Base-by-base conservation (phyloP, 2,329 filamentous ascomycete genomes). In the Penicillium frequentans region DNA sequence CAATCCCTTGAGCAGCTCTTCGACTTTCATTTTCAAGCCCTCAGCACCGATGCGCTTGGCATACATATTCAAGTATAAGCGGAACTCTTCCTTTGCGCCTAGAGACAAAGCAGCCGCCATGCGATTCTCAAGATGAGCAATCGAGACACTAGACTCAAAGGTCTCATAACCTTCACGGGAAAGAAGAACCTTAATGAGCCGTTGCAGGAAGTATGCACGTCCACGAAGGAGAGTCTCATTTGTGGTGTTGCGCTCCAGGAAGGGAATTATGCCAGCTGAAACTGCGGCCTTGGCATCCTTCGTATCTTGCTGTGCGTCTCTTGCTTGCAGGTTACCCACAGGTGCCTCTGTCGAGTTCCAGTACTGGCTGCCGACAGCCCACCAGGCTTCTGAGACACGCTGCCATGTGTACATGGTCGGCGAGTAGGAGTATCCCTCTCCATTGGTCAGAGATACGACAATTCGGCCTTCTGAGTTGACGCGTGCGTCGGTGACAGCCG, bases 271-370 rank as follows among this genome's bases (percentile, higher is more conserved):
- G 55, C 95, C 95, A 0, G 93, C 90, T 0, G 93, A 96, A 4
- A 96, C 84, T 0, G 85, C 77, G 21, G 81, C 79, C 58, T 79
- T 80, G 9, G 79, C 66, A n/a, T 78, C 74, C 9, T 79, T 75
- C 52, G 35, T 66, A 42, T 81, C 80, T 2, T 86, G 80, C 0
- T 88, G 86, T 8, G 88, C 82, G 10, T 86, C 86, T 1, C 86
- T 88, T 48, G 90, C 86, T 63, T 91, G 87, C 37, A 96, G 76
- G 50, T 92, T 90, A 48, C 90, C 88, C 52, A 96, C 86, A 0
- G 92, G 92, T 1, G 91, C 92, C 68, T 97, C 95, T 52, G 92
- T 96, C 1, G 92, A 96, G 74, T 99, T 98, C 96, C 95, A 99
- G 73, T 99, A 99, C 72, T 99, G 95, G 65, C 91, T 96, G 19